These are phyloP conservation scores for Trichoderma koningii DNA, from an alignment of 2,329 filamentous ascomycete species.

Conservation along the genomic window DNA sequence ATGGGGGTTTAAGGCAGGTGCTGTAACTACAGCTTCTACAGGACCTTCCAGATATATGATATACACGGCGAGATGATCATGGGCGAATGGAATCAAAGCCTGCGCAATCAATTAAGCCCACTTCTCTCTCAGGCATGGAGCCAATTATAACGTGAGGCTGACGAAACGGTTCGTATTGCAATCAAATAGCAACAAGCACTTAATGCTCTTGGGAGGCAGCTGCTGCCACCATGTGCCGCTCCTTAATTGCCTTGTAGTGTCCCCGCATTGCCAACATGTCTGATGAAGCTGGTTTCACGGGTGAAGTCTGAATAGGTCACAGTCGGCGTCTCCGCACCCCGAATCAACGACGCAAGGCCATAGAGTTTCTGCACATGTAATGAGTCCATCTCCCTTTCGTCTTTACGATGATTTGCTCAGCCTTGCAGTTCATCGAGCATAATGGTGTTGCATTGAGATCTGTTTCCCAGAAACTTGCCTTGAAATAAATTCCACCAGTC, in stretches of 20 bases:
- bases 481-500: slow-evolving; percentile 28
- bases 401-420: neutral
- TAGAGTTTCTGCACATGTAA: neutral
- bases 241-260: neutral
- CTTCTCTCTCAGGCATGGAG: neutral
- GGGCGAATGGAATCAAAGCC: neutral
- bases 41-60: neutral
- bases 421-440: neutral
- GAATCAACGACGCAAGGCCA: neutral
- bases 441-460: neutral
- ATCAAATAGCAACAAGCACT: neutral
- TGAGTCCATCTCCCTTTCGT: neutral
- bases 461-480: neutral
- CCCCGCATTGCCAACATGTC: neutral
- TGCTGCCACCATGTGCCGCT: neutral
- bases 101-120: neutral
- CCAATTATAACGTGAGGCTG: neutral
- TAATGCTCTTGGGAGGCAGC: neutral
- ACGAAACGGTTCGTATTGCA: neutral
- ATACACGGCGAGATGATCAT: too few relatives aligned
- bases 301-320: neutral
- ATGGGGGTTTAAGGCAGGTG: neutral
- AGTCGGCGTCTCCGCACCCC: neutral
- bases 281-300: neutral
- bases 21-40: neutral